A percentile compares a stretch with the other conserved stretches of the same genome.
These are phyloP conservation scores for Hymenoscyphus fructigenus DNA, from an alignment of 2,329 filamentous ascomycete genomes.

Conservation along the genomic window DNA sequence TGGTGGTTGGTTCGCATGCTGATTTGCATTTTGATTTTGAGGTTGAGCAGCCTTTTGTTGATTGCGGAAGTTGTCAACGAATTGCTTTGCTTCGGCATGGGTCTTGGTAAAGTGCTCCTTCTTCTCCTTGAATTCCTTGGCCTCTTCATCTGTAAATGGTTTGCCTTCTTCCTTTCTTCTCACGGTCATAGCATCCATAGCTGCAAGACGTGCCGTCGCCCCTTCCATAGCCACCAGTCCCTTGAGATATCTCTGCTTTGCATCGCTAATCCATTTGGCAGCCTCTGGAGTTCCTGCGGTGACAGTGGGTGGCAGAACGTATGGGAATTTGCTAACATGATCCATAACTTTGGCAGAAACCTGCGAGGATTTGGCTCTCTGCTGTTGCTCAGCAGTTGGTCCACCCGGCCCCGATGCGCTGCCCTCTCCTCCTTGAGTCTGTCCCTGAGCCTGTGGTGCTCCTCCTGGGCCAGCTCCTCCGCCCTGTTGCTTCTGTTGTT, in stretches of 20 bases:
- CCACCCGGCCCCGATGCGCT: constrained; percentile 3
- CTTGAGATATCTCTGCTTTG: constrained; percentile 48
- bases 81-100: constrained; percentile 48
- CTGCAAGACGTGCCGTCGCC: constrained; percentile 42
- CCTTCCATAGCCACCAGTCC: constrained; percentile 52
- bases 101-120: constrained; percentile 47
- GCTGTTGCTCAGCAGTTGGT: constrained; percentile 10
- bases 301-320: constrained; percentile 45
- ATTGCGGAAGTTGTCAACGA: constrained; percentile 49
- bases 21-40: constrained; percentile 33
- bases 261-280: constrained; percentile 48
- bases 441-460: not conserved
- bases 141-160: constrained; percentile 48
- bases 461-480: constrained; percentile 18
- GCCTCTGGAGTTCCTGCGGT: constrained; percentile 44
- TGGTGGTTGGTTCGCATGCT: constrained; percentile 27
- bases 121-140: constrained; percentile 45
- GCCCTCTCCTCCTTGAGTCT: constrained; percentile 20
- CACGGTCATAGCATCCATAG: constrained; percentile 45
- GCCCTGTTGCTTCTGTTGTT: constrained; percentile 21
- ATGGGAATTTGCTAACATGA: constrained; percentile 50
- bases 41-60: constrained; percentile 25
- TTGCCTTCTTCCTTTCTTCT: constrained; percentile 46
- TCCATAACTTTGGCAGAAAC: constrained; percentile 40
- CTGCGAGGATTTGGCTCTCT: constrained; percentile 19